These are phyloP conservation scores for Castanea sativa DNA, from an alignment of 306 rosid genomes.

Conservation along the genomic window DNA sequence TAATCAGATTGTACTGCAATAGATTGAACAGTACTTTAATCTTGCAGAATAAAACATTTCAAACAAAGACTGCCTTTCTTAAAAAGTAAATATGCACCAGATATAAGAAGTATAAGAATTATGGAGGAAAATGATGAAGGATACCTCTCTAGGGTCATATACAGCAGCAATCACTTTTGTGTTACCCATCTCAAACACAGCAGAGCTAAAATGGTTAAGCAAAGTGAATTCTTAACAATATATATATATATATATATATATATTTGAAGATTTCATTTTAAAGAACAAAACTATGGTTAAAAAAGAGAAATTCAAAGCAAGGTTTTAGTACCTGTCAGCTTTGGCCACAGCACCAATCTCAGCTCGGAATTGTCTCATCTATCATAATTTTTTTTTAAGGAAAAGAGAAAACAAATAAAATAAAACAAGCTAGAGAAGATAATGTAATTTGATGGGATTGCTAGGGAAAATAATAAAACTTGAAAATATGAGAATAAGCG, in stretches of 20 bases:
- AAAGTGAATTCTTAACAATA: too few relatives aligned
- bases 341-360: slow-evolving; percentile 79
- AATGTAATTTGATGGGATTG: slow-evolving; percentile 29
- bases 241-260: too few relatives aligned
- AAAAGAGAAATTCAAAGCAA: slow-evolving; percentile 1
- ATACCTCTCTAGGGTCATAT: slow-evolving; percentile 88
- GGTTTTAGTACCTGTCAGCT: slow-evolving; percentile 63
- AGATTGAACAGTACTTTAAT: background rate
- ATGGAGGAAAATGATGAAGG: too few relatives aligned
- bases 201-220: slow-evolving; percentile 45
- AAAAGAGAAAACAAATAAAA: background rate
- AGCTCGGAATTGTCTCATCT: slow-evolving; percentile 93
- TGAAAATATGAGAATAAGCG: background rate
- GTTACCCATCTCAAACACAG: slow-evolving; percentile 89
- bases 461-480: background rate
- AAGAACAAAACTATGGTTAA: background rate
- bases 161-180: slow-evolving; percentile 92
- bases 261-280: too few relatives aligned
- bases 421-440: background rate
- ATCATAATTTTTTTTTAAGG: background rate
- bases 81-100: too few relatives aligned
- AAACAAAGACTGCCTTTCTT: too few relatives aligned
- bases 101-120: too few relatives aligned
- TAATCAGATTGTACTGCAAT: background rate
- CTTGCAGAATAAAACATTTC: background rate